Evolutionary conservation across 2,329 filamentous ascomycete genomes (phyloP), one percentile per base, ranked within the genome.

Genomic region (Talaromyces piceae): DNA sequence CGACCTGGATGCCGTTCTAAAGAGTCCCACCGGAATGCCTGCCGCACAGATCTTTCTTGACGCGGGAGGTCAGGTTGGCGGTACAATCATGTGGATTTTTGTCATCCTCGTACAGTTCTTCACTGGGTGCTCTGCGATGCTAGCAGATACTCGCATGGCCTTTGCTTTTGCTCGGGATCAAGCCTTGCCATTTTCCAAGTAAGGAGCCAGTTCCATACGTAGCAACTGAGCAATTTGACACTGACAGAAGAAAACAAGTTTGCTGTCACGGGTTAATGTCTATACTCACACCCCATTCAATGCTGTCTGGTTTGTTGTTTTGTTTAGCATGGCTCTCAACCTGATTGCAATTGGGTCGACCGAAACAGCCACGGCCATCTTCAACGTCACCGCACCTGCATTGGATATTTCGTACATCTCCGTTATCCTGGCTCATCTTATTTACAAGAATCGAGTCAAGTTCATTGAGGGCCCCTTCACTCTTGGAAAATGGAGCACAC

Each of bases 71-170:
- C 72, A 65, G 54, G 71, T 63, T 2, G 79, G 78, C n/a, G 80
- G 78, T 26, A 79, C 77, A 0, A 61, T 74, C 13, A 83, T 83
- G 79, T 82, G 78, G 77, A 76, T 76, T 50, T 80, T 80, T 53
- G 77, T 81, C 16, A 79, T 83, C 53, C 71, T 84, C 1, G 79
- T 84, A 2, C 81, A 84, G 54, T 80, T 82, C 62, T 83, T 84
- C 66, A 84, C 81, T 0, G 80, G 81, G 18, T 81, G 79, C 50
- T 78, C 79, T 16, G 81, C 81, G 3, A 81, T 84, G 79, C 64
- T 84, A 43, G 80, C 81, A 30, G 80, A 83, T 63, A 81, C 78
- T 20, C 71, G 79, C 54, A 82, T 83, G 78, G 77, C 77, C 1
- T 83, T 78, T 62, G 80, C 80, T 2, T 82, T 83, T 63, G 71